Conservation (phyloP, 805 yeast species). For the Kluyveromyces aestuarii region DNA sequence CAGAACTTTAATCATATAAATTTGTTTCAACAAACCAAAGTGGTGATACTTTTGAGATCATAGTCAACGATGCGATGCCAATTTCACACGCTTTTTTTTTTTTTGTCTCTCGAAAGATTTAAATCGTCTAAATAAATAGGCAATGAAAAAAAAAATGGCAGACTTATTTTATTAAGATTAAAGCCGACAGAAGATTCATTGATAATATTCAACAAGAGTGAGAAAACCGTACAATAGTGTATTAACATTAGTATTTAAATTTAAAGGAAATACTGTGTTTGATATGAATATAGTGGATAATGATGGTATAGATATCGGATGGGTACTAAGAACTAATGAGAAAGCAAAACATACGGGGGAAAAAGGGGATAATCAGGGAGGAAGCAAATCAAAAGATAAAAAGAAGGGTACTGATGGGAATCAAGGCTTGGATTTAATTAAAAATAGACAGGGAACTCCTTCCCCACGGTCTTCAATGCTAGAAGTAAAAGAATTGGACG, state of each 20-base stretch:
- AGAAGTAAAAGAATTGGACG: constrained; percentile 1
- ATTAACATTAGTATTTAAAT: too few species aligned
- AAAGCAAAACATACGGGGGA: background rate
- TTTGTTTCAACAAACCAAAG: too few species aligned
- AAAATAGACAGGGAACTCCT: background rate
- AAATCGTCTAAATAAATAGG: background rate
- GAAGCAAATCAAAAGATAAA: background rate
- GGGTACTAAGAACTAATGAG: constrained; percentile 20
- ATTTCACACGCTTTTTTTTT: background rate
- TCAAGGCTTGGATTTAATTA: background rate
- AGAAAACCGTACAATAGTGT: too few species aligned
- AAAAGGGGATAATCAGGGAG: background rate
- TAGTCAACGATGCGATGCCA: background rate
- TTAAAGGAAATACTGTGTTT: background rate
- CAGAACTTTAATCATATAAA: too few species aligned
- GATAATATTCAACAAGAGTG: background rate
- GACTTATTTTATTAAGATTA: background rate
- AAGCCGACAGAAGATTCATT: background rate
- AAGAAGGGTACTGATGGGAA: background rate
- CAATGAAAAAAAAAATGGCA: background rate
- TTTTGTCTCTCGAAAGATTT: background rate
- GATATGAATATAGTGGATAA: background rate
- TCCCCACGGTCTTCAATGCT: background rate
- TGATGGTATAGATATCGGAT: constrained; percentile 17
- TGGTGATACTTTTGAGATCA: background rate